Percentiles rank a stretch among this genome's conserved stretches.
Conservation (phyloP, 2,329 filamentous ascomycete genomes). For the Penicillium palitans region DNA sequence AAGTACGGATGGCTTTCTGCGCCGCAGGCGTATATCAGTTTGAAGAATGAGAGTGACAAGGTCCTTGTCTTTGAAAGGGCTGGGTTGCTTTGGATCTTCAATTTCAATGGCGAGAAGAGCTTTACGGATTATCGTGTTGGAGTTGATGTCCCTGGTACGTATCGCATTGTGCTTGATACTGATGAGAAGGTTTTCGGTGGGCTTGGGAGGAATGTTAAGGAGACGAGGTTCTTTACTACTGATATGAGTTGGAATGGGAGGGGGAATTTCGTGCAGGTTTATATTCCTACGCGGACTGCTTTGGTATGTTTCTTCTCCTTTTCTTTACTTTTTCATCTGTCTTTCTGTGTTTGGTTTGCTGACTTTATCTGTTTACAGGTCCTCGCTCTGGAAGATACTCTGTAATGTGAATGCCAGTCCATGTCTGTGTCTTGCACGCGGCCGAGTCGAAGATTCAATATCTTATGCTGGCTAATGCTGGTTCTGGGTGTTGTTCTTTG, state of each 20-base stretch:
- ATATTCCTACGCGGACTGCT: conserved; percentile 80
- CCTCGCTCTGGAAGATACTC: conserved; percentile 53
- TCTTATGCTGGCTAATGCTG: background rate
- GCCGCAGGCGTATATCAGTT: conserved; percentile 83
- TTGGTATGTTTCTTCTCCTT: conserved; percentile 59
- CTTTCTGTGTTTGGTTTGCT: background rate
- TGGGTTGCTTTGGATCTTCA: conserved; percentile 90
- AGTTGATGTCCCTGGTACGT: conserved; percentile 79
- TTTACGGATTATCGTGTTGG: conserved; percentile 93
- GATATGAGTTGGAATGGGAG: conserved; percentile 86
- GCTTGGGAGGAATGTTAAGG: conserved; percentile 71
- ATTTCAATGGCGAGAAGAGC: conserved; percentile 83
- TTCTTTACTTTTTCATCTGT: background rate
- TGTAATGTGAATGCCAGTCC: conserved; percentile 24
- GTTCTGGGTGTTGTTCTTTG: background rate
- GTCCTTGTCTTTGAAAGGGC: conserved; percentile 93
- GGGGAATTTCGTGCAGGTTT: conserved; percentile 89
- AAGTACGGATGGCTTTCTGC: conserved; percentile 90
- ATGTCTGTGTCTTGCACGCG: background rate
- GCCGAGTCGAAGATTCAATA: background rate
- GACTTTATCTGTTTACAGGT: conserved; percentile 44
- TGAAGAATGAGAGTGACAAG: conserved; percentile 94
- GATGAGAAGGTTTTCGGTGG: conserved; percentile 79
- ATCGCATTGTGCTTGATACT: conserved; percentile 79
- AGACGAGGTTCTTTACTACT: conserved; percentile 89